Base-by-base conservation (phyloP, 2,329 filamentous ascomycete species). In the Stachybotrys chartarum region DNA sequence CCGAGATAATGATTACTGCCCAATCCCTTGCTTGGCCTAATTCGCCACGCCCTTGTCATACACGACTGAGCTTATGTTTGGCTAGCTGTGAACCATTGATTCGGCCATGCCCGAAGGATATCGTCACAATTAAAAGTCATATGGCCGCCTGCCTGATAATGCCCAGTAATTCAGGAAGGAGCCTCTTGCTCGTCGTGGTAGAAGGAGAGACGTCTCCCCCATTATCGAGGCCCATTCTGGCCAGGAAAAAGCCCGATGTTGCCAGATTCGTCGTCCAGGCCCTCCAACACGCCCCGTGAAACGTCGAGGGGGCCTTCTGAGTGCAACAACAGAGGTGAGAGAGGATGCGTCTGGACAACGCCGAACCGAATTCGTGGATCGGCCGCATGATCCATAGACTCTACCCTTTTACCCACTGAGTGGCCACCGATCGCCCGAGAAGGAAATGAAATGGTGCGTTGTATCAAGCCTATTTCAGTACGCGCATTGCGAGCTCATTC, bases 321-420 rank as follows among this genome's bases (percentile, higher is more conserved):
- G 14, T 42, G 35, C 14, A 42, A 42, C 35, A 14, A 10, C 35
- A 14, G 8, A 42, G 35, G 35, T 30, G 44, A 50, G 31, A 54
- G 42, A 42, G 46, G 45, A 54, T 30, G 11, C 46, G 46, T 49
- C 14, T 50, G 53, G 53, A 54, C 17, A 54, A 48, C 16, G 44
- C 50, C 46, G 50, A 54, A 30, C 45, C 35, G 14, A 42, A 42
- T 42, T 42, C 35, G 10, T 5, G 35, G 35, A 42, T 42, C 35
- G 10, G 35, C 35, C 35, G 5, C 35, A 42, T 42, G 10, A 42
- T 42, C 35, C 35, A 42, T 42, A 14, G 10, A 42, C 35, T 5
- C 35, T 42, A 6, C 35, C 24, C 5, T 3, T 42, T 42, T 14
- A 42, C 35, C 35, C 35, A 14, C 3, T 2, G 14, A 42, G 14